A percentile compares a stretch with the other conserved stretches of the same genome.
These are phyloP conservation scores for Talaromyces atroroseus DNA, from an alignment of 2,329 filamentous ascomycete species.

Conservation along the genomic window DNA sequence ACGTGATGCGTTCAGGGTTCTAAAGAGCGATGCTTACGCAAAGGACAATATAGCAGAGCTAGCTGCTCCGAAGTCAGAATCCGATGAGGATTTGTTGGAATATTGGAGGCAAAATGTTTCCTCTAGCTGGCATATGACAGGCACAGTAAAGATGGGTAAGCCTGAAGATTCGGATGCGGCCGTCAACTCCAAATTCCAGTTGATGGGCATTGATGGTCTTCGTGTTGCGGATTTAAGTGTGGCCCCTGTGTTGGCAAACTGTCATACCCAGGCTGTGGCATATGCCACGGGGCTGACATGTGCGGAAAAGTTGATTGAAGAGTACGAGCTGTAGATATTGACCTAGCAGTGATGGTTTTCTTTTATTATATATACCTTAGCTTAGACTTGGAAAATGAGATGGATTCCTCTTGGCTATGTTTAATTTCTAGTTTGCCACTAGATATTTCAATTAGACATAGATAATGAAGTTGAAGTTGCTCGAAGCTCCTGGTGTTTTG, in stretches of 20 bases:
- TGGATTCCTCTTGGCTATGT: too few species aligned
- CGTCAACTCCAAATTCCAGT: constrained; percentile 43
- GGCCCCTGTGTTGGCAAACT: constrained; percentile 38
- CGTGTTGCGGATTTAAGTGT: constrained; percentile 43
- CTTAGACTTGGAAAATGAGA: too few species aligned
- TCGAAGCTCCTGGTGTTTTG: too few species aligned
- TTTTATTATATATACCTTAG: too few species aligned
- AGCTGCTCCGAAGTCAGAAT: constrained; percentile 42
- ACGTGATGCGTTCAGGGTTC: constrained; percentile 39
- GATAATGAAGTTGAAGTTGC: too few species aligned
- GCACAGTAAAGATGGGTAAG: constrained; percentile 55
- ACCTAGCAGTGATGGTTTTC: too few species aligned
- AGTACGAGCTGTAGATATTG: constrained; percentile 25
- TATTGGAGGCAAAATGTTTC: constrained; percentile 42
- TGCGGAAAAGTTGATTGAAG: constrained; percentile 46
- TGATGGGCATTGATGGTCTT: constrained; percentile 34
- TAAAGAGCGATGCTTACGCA: constrained; percentile 41
- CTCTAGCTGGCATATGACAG: constrained; percentile 53
- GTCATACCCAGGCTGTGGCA: constrained; percentile 50
- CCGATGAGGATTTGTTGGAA: constrained; percentile 50
- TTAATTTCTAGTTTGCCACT: too few species aligned
- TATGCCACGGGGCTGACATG: constrained; percentile 51
- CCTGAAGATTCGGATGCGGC: constrained; percentile 37
- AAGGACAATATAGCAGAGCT: constrained; percentile 42
- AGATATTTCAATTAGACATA: too few species aligned